These are phyloP conservation scores for Cystobasidium ongulense DNA, from an alignment of 768 basidiomycete species.

Conservation along the genomic window DNA sequence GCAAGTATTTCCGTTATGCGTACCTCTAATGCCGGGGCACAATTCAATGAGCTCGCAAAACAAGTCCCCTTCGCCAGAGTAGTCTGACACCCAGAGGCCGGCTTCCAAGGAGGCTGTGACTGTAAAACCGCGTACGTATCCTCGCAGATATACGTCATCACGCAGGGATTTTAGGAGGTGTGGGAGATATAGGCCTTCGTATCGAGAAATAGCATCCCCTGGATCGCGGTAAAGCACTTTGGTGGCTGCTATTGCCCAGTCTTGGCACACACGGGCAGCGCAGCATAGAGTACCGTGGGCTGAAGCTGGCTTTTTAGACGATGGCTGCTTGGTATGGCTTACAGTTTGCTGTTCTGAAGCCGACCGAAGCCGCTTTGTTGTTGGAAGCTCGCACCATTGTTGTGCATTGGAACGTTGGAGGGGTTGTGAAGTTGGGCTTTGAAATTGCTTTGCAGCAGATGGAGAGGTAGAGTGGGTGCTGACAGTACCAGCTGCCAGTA, in stretches of 20 bases:
- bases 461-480: background rate
- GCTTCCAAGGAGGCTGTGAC: constrained; percentile 10
- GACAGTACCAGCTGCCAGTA: background rate
- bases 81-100: constrained; percentile 8
- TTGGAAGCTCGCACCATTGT: background rate
- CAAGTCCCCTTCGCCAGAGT: constrained; percentile 16
- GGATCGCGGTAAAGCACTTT: constrained; percentile 12
- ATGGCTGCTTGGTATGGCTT: background rate
- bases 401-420: background rate
- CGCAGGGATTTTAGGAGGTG: constrained; percentile 16
- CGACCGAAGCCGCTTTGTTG: background rate
- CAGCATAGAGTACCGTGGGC: constrained; percentile 18
- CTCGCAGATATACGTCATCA: background rate
- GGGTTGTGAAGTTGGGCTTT: background rate
- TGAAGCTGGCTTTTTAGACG: background rate
- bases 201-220: constrained; percentile 8
- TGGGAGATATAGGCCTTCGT: constrained; percentile 29
- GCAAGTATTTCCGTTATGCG: background rate
- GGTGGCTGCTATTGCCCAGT: constrained; percentile 5
- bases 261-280: constrained; percentile 23
- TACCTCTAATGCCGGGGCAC: constrained; percentile 17
- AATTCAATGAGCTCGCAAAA: constrained; percentile 32
- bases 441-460: background rate
- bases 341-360: background rate
- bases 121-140: background rate